These are phyloP conservation scores for Leptoxyphium fumago DNA, from an alignment of 2,329 filamentous ascomycete species.

Conservation along the genomic window DNA sequence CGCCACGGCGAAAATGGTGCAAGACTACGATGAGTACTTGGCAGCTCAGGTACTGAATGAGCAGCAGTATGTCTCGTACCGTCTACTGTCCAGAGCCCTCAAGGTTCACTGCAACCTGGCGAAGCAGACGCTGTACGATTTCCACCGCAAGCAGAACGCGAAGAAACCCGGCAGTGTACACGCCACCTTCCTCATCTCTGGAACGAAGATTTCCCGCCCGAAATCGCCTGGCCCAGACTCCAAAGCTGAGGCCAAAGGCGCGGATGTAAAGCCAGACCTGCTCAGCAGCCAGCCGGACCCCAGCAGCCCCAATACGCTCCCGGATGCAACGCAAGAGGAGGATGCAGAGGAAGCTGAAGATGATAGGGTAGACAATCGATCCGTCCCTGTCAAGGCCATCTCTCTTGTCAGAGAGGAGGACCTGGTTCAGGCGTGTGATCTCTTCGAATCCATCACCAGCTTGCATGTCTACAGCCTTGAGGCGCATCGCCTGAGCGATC, in stretches of 20 bases:
- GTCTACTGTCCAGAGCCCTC: slow-evolving; percentile 64
- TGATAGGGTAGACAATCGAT: neutral
- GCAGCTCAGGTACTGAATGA: slow-evolving; percentile 65
- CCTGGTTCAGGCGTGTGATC: slow-evolving; percentile 46
- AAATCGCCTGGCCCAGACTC: neutral
- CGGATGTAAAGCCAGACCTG: slow-evolving; percentile 52
- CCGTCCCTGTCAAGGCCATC: slow-evolving; percentile 37
- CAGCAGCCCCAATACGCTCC: slow-evolving; percentile 48
- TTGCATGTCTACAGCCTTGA: slow-evolving; percentile 83
- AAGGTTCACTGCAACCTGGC: slow-evolving; percentile 75
- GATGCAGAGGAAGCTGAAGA: neutral
- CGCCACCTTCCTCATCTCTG: slow-evolving; percentile 82
- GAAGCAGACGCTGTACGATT: slow-evolving; percentile 84
- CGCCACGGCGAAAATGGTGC: slow-evolving; percentile 22
- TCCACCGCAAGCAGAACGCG: slow-evolving; percentile 61
- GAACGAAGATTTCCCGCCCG: slow-evolving; percentile 34
- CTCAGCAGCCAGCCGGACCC: slow-evolving; percentile 52
- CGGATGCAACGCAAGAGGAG: slow-evolving; percentile 5
- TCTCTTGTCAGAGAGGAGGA: slow-evolving; percentile 58
- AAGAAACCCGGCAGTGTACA: slow-evolving; percentile 62
- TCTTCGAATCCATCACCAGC: slow-evolving; percentile 58
- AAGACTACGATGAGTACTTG: slow-evolving; percentile 54
- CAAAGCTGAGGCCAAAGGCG: slow-evolving; percentile 23
- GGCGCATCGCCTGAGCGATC: slow-evolving; percentile 48
- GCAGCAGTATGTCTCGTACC: slow-evolving; percentile 68